Evolutionary conservation across 2,329 filamentous ascomycete genomes (phyloP).

Genomic region (Aureobasidium sp.): DNA sequence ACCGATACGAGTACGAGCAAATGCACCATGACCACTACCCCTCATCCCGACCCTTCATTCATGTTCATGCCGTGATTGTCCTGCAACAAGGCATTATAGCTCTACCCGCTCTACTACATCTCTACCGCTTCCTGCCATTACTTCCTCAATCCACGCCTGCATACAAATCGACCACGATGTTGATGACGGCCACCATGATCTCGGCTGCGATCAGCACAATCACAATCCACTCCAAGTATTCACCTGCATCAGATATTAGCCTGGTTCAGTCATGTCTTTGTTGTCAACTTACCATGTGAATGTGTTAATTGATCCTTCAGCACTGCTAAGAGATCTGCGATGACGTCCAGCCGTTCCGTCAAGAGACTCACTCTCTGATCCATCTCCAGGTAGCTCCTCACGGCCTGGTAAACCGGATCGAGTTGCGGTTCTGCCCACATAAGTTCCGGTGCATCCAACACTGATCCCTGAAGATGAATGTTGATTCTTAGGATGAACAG

Average conservation of each 20-base stretch:
- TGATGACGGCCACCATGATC: slow-evolving; percentile 76
- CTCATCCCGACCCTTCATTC: neutral
- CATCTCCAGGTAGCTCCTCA: slow-evolving; percentile 94
- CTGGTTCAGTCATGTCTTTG: slow-evolving; percentile 51
- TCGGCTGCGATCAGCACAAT: slow-evolving; percentile 94
- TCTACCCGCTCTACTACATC: too few species aligned
- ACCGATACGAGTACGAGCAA: neutral
- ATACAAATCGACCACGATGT: slow-evolving; percentile 91
- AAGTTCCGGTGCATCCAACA: slow-evolving; percentile 91
- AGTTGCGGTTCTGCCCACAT: slow-evolving; percentile 98
- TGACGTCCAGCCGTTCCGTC: slow-evolving; percentile 85
- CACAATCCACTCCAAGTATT: slow-evolving; percentile 55
- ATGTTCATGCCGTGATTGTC: slow-evolving; percentile 4
- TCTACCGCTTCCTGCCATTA: neutral
- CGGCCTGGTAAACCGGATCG: slow-evolving; percentile 92
- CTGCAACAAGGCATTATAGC: neutral
- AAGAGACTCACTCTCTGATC: slow-evolving; percentile 86
- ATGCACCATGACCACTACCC: neutral
- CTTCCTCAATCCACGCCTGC: slow-evolving; percentile 40
- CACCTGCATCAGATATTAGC: slow-evolving; percentile 34
- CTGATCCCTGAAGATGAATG: slow-evolving; percentile 93
- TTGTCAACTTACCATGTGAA: slow-evolving; percentile 67
- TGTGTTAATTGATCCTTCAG: slow-evolving; percentile 93
- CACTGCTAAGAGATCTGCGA: slow-evolving; percentile 85
- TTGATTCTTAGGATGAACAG: slow-evolving; percentile 96